phyloP scores from a whole-genome alignment of 768 basidiomycete genomes.

The Russula sp. region DNA sequence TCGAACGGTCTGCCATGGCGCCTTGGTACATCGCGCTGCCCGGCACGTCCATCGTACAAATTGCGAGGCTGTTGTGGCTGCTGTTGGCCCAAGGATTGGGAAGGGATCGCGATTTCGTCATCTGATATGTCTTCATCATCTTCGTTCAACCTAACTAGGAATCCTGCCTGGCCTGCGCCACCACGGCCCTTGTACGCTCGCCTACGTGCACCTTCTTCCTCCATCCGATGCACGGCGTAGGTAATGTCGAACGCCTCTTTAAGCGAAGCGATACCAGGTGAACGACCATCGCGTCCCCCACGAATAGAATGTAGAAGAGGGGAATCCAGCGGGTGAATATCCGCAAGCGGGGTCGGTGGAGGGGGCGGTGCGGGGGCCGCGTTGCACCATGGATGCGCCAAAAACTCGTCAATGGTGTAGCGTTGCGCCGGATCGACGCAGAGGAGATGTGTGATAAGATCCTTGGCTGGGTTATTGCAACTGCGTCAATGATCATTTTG shows the following conservation, averaged over 20 bases:
- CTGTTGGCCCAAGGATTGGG: conserved; percentile 25
- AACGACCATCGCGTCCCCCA: conserved; percentile 69
- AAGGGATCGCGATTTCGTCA: conserved; percentile 42
- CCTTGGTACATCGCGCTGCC: conserved; percentile 54
- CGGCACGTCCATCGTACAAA: conserved; percentile 60
- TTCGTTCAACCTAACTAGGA: conserved; percentile 84
- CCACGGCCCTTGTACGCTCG: conserved; percentile 75
- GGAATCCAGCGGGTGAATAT: conserved; percentile 64
- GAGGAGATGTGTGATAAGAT: conserved; percentile 88
- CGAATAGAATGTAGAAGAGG: conserved; percentile 80
- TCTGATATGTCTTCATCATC: conserved; percentile 72
- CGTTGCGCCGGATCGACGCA: conserved; percentile 94
- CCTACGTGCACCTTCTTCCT: conserved; percentile 90
- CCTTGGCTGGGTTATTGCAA: conserved; percentile 64
- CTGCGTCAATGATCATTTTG: conserved; percentile 16
- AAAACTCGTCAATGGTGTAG: conserved; percentile 97
- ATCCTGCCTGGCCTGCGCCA: conserved; percentile 69
- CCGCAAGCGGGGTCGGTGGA: conserved; percentile 55
- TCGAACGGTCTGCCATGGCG: conserved; percentile 52
- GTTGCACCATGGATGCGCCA: conserved; percentile 93
- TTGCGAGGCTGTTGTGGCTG: conserved; percentile 2
- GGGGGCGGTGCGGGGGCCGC: conserved; percentile 56
- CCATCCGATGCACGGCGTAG: conserved; percentile 98
- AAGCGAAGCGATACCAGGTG: conserved; percentile 86
- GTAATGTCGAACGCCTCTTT: conserved; percentile 99